Base-by-base conservation (phyloP, 208 protist species). In the Leishmania aethiopica region DNA sequence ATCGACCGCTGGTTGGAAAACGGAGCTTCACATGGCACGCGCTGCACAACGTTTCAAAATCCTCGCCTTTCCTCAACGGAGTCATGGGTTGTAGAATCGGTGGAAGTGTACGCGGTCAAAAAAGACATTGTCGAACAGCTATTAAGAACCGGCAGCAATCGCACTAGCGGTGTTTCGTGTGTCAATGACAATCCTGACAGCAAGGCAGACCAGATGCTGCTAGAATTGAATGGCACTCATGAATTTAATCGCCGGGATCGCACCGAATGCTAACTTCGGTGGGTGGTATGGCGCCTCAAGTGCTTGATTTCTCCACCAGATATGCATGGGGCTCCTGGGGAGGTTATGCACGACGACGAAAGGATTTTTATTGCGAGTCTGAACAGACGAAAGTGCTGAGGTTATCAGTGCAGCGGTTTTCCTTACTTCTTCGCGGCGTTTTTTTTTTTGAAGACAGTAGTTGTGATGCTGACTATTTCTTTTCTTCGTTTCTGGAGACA, bases 1-100 rank as follows among this genome's bases (percentile, higher is more conserved):
- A 60, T 96, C 40, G 89, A 96, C 66, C 77, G 90, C 3, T 96
- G 92, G 92, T 78, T 96, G 10, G 92, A 96, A 66, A 83, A 85
- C 1, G 92, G 92, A 8, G 35, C 72, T 13, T 96, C 86, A 37
- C 75, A 82, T 64, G 90, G 89, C 2, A 71, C 72, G 28, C 77
- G 82, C 35, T 94, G 90, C 79, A 86, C 89, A 2, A 96, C 92
- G 0, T 96, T 94, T 77, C 49, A 83, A 37, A 91, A 82, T 53
- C 90, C 86, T 8, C 79, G 87, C 0, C 84, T 96, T 37, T 86
- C 85, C n/a, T 70, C 74, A 13, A 88, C 84, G 0, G 89, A 93
- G 55, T 76, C 75, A 10, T 96, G 92, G 92, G 8, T 22, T 17
- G 84, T 93, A 0, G 92, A 91, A 7, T 75, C 59, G 13, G 88